Base-by-base conservation (phyloP, 2,329 filamentous ascomycete genomes). In the Fonsecaea erecta region DNA sequence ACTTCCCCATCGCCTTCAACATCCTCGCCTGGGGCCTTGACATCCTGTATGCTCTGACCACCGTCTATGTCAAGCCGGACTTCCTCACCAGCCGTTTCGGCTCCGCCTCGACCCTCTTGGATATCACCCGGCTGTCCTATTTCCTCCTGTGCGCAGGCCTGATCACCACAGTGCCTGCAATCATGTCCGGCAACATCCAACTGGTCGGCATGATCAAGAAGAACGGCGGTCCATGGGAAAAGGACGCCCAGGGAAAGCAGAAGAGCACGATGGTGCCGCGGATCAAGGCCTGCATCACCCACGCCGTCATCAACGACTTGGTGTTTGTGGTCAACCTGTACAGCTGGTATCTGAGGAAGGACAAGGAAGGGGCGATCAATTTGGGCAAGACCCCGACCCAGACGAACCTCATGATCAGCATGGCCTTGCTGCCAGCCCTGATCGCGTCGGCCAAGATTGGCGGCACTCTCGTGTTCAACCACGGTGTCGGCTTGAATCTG, bases 1-100 rank as follows among this genome's bases (percentile, higher is more conserved):
- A 72, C 64, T 72, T 72, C 57, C 71, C 71, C 24, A 72, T 72
- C 57, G 71, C 70, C 58, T 71, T 72, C 64, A 71, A 70, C 68
- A 66, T 56, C n/a, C 66, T 71, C 56, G 63, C 70, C 14, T 72
- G 71, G 71, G 66, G 62, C 46, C 67, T 72, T 14, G 71, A 72
- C 65, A 70, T 72, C 51, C 60, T 72, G 46, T 72, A 71, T 48
- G 68, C 65, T 51, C 56, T 72, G 16, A 72, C 71, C 21, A 65
- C 68, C 11, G 62, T 62, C 26, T 71, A 64, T 52, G 53, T 70
- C 48, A 58, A 67, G 52, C 70, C 71, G 26, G 66, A 53, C 43
- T 72, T 71, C 65, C 68, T 72, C 32, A 71, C 71, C 60, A 59
- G 53, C 16, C 71, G 69, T 32, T 72, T 71, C 68, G 52, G 46